Evolutionary conservation across 192 early-diverging fungal genomes (phyloP), one percentile per base, ranked within the genome.

Genomic region (Neocallimastix lanati): DNA sequence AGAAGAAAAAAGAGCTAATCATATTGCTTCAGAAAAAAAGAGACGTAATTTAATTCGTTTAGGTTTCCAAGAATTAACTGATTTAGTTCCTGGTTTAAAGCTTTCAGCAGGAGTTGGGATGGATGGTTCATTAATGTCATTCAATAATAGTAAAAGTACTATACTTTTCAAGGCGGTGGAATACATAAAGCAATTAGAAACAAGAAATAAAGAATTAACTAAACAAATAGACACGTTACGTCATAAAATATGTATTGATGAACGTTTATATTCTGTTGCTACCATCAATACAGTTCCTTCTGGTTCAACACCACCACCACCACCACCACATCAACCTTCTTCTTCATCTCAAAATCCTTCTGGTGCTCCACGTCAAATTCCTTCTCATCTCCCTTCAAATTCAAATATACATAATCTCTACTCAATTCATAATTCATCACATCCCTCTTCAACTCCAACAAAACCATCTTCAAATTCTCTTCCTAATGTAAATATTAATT

Each of bases 11-110:
- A 93, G 94, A 82, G 92, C 92, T 15, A 96, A 96, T 85, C 96
- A 98, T 84, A 98, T 98, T 86, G 94, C 93, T 2, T 94, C 93
- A 28, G 96, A 98, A 83, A 94, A 98, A 83, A 94, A 95, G 82
- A 90, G 96, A 78, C 87, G 96, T 50, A 92, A 94, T 78, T 95
- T 96, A 81, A 98, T 98, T 83, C 88, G 94, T 18, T 81, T 90
- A 28, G 96, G 96, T 14, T 96, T 96, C 83, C 94, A 96, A 83
- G 91, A 93, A 80, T 90, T 98, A 78, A 92, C 94, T 37, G 92
- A 93, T 79, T 91, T 95, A 80, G 94, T 96, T 30, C 94, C 95
- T 38, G 90, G 90, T 12, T 84, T 96, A 77, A 93, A 86, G 91
- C 29, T 92, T 91, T 35, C 95, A 95, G 84, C 88, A 93, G 76